phyloP scores from a whole-genome alignment of 345 rosid genomes.

The Eucalyptus coolabah region DNA sequence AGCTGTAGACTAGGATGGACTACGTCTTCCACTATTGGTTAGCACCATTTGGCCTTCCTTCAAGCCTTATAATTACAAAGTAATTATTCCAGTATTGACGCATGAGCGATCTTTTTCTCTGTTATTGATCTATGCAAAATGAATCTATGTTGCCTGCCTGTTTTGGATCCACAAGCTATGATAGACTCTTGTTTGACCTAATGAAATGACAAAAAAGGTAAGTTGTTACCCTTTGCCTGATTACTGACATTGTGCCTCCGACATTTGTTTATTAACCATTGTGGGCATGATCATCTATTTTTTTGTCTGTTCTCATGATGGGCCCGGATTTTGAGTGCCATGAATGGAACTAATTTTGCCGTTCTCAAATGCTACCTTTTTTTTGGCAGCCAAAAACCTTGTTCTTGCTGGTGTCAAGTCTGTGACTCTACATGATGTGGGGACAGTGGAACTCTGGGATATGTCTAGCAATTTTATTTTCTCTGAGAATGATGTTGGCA shows the following conservation, averaged over 20 bases:
- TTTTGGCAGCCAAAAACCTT: slow-evolving; percentile 84
- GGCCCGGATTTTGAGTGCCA: background rate
- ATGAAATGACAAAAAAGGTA: background rate
- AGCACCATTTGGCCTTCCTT: background rate
- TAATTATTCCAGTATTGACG: background rate
- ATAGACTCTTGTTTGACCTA: background rate
- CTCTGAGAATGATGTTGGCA: slow-evolving; percentile 77
- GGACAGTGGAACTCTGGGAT: slow-evolving; percentile 82
- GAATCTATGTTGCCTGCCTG: background rate
- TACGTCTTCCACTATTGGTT: background rate
- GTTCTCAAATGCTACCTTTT: background rate
- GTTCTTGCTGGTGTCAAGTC: slow-evolving; percentile 98
- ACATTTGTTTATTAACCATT: background rate
- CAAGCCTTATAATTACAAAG: background rate
- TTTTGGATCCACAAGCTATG: background rate
- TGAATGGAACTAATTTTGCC: background rate
- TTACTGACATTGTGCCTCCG: background rate
- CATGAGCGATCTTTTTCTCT: background rate
- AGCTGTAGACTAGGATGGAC: background rate
- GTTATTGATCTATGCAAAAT: background rate
- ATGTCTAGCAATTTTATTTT: slow-evolving; percentile 79
- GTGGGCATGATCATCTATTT: background rate
- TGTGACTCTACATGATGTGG: slow-evolving; percentile 90
- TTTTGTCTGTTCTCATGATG: background rate
- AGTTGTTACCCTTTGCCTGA: background rate